A percentile compares a stretch with the other conserved stretches of the same genome.
phyloP scores from a whole-genome alignment of 139 green algal species.

The Chlamydomonas asymmetrica region DNA sequence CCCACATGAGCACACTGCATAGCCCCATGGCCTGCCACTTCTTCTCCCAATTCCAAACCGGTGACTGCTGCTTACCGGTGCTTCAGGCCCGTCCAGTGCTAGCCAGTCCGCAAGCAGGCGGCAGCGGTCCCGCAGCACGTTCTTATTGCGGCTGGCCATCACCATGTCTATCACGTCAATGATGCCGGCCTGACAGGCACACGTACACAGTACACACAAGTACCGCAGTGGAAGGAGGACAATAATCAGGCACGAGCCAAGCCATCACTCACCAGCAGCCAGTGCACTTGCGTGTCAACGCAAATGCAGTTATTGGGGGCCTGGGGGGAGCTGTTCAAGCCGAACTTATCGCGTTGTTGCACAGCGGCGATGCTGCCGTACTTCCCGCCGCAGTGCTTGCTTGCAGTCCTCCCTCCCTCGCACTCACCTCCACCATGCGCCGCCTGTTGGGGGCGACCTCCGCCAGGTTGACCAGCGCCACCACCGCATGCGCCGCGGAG shows the following conservation, averaged over 20 bases:
- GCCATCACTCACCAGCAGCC: not conserved
- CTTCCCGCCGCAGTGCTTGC: not conserved
- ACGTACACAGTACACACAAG: not conserved
- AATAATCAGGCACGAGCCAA: not conserved
- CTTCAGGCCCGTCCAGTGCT: no score
- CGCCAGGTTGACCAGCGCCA: conserved; percentile 25
- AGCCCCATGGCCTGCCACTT: not conserved
- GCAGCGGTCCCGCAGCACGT: conserved; percentile 17
- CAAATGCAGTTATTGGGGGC: not conserved
- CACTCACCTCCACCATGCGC: conserved; percentile 23
- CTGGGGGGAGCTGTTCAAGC: not conserved
- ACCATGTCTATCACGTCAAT: conserved; percentile 10
- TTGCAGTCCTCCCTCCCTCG: not conserved
- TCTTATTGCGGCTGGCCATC: conserved; percentile 19
- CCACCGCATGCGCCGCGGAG: conserved; percentile 12
- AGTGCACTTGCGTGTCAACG: not conserved
- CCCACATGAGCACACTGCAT: not conserved
- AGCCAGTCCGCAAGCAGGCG: conserved; percentile 19
- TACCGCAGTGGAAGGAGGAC: not conserved
- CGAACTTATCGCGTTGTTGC: not conserved
- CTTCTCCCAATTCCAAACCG: not conserved
- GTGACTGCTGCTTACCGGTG: conserved; percentile 2
- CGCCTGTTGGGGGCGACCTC: conserved; percentile 18
- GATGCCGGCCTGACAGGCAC: not conserved
- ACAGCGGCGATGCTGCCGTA: not conserved